Percentiles rank a stretch among this genome's conserved stretches.
These are phyloP conservation scores for Sordariomycetes sp. DNA, from an alignment of 2,329 filamentous ascomycete genomes.

Conservation along the genomic window DNA sequence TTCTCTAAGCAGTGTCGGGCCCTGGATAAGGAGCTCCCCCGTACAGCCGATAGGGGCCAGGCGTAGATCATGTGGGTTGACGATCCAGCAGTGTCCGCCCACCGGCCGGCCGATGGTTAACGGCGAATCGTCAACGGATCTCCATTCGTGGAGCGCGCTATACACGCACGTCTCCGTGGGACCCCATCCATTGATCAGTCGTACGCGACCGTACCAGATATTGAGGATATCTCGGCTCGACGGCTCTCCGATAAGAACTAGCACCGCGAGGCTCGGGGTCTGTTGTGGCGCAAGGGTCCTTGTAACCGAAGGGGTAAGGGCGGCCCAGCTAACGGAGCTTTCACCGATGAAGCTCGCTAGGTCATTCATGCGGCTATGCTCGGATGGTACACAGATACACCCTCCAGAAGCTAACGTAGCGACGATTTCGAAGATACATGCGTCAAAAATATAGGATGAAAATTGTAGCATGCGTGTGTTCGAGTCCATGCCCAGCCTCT, in stretches of 20 bases:
- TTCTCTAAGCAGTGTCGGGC: no score
- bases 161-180: no score
- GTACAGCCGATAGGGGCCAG: no score
- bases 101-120: no score
- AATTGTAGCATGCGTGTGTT: constrained; percentile 8
- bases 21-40: no score
- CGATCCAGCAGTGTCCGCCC: no score
- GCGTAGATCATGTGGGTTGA: no score
- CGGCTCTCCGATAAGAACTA: constrained; percentile 31
- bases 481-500: constrained; percentile 31
- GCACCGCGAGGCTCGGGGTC: constrained; percentile 4
- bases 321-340: constrained; percentile 5
- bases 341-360: constrained; percentile 7
- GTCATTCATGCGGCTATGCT: constrained; percentile 7
- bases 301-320: constrained; percentile 4
- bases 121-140: no score
- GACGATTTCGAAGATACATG: constrained; percentile 6
- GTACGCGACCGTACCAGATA: not conserved
- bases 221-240: constrained; percentile 29
- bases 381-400: constrained; percentile 8
- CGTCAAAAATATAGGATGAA: constrained; percentile 9
- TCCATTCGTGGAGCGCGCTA: no score
- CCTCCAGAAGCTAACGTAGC: constrained; percentile 5
- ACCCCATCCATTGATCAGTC: constrained; percentile 3
- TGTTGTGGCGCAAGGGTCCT: not conserved